These are phyloP conservation scores for Apiospora phragmitis DNA, from an alignment of 2,329 filamentous ascomycete genomes.

Conservation along the genomic window DNA sequence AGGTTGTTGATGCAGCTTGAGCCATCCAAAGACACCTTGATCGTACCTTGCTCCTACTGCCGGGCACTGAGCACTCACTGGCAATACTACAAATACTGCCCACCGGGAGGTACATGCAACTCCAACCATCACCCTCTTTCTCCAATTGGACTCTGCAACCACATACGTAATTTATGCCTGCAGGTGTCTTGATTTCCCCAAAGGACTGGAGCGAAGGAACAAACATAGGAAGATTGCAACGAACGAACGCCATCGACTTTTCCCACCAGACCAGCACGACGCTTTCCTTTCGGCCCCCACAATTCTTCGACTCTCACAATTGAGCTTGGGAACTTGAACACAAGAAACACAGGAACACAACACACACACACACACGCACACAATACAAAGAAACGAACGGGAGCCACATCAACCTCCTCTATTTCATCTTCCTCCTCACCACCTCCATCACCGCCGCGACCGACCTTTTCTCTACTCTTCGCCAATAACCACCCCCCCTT, in stretches of 20 bases:
- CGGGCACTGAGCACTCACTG: neutral
- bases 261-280: neutral
- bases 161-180: neutral
- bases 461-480: conserved; percentile 6
- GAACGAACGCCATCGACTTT: neutral
- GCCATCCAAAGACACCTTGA: neutral
- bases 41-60: neutral
- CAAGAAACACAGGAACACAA: conserved; percentile 4
- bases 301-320: conserved; percentile 8
- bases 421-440: conserved; percentile 9
- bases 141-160: neutral
- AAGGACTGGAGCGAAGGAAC: neutral
- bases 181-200: neutral
- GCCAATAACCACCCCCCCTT: neutral
- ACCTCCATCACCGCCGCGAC: conserved; percentile 5
- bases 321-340: conserved; percentile 5
- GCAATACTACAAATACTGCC: neutral
- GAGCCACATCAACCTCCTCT: conserved; percentile 9
- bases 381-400: conserved; percentile 5
- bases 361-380: neutral
- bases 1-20: neutral
- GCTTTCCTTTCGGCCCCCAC: neutral
- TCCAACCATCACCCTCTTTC: neutral
- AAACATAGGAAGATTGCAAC: neutral
- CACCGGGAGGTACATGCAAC: neutral